Evolutionary conservation across 441 rosid species (phyloP), one percentile per base, ranked within the genome.

Genomic region (Arabidopsis hybrid): DNA sequence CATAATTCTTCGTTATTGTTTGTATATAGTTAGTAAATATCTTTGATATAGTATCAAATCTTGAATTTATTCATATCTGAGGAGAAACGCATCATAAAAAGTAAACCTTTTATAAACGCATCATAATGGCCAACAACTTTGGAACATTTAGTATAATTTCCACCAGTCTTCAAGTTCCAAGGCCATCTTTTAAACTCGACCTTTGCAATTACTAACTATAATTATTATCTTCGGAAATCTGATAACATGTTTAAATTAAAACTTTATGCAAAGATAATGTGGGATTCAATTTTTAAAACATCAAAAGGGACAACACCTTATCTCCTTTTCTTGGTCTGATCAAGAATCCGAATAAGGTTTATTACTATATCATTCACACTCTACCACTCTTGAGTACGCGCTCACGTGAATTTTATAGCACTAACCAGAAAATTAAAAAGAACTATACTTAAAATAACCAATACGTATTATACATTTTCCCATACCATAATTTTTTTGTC

Each of bases 131-230:
- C 69, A 67, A 61, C 72, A 76, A 42, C 42, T 58, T 64, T 18
- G 39, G 47, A 69, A 76, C 65, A 76, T 31, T 39, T 50, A n/a
- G 72, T 76, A 76, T 40, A 49, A 49, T 64, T 64, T 70, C 76
- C 80, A 76, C 67, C 35, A 11, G 58, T 71, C 58, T 58, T 65
- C 80, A 77, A 77, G 76, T 77, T 77, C 80, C 80, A 77, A 77
- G 26, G 62, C 62, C 53, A 47, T 29, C 6, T 12, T 68, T 69
- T 7, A 52, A 32, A 43, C 72, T 70, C 67, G 62, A 47, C 62
- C 43, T 76, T 71, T 64, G 62, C 67, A 40, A 64, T 46, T 70
- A 49, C 42, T 64, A 64, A 57, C 56, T 70, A 65, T 32, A 40
- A 56, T 42, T 40, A 43, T 60, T 50, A 77, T 29, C 29, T 71